Evolutionary conservation across 148 eudicot species (phyloP), one percentile per base, ranked within the genome.

Genomic region (Dianthus caryophyllus): DNA sequence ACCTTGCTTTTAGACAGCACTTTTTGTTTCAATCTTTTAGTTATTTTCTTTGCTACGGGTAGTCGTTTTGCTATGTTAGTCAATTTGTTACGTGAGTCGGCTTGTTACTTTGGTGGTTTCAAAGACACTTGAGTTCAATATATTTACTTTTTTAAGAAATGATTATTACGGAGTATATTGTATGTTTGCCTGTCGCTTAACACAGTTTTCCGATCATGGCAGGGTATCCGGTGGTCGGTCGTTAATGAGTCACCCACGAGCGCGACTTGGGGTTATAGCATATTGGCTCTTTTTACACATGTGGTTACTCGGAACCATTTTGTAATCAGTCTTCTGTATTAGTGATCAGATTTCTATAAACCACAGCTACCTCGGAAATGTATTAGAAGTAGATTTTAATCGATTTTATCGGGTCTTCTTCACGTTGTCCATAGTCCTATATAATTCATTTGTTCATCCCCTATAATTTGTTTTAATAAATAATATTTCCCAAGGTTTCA

Each of bases 141-240:
- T 39, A 13, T 20, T 25, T 20, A 6, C n/a, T 10, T 24, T 7
- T 4, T n/a, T 5, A 16, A 4, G 5, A 50, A 50, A 24, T 18
- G 38, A 16, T 24, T 20, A 17, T 41, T 41, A 13, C 6, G 44
- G 6, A 17, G 18, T 22, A 17, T 39, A 2, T 41, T n/a, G 13
- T 26, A 24, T 52, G 20, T n/a, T 62, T 25, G 3, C 29, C 47
- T 65, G 63, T 10, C 44, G 31, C 68, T 61, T 16, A 75, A 14
- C 31, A 64, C 17, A 7, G 18, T 39, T 0, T 30, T n/a, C 22
- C 52, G 29, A 70, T 57, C 49, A 5, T 15, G 77, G 78, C 86
- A 94, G 98, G 98, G 97, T 94, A 64, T 69, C 88, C 0, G 81
- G 95, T 52, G 86, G 82, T 67, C 85, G 92, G 73, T 79, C 91